Evolutionary conservation across 2,329 filamentous ascomycete genomes (phyloP).

Genomic region (Botrytis cinerea): DNA sequence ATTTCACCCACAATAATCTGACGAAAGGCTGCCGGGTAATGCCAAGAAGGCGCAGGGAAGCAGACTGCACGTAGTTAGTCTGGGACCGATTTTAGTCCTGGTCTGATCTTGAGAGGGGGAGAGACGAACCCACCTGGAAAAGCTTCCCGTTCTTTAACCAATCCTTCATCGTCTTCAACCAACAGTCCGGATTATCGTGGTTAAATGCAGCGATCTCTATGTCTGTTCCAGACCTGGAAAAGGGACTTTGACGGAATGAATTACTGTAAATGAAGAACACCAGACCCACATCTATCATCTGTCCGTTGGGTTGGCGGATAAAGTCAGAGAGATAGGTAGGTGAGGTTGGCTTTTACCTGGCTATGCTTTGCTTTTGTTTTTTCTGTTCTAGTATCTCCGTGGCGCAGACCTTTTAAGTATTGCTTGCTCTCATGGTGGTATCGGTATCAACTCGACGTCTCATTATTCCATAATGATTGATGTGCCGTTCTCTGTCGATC

Average conservation of each 20-base stretch:
- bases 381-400: not conserved
- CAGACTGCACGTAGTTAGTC: constrained; percentile 1
- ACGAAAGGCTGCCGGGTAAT: not conserved
- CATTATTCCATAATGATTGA: constrained; percentile 7
- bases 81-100: not conserved
- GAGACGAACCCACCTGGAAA: not conserved
- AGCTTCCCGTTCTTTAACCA: not conserved
- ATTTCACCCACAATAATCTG: not conserved
- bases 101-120: not conserved
- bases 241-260: not conserved
- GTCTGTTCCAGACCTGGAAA: not conserved
- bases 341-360: not conserved
- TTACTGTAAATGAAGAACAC: not conserved
- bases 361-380: not conserved
- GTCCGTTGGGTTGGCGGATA: not conserved
- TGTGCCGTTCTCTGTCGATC: not conserved
- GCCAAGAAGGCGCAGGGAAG: not conserved
- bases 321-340: not conserved
- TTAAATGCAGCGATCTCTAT: not conserved
- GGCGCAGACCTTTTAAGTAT: constrained; percentile 8
- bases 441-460: not conserved
- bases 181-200: not conserved
- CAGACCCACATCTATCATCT: constrained; percentile 6
- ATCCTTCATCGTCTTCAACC: constrained; percentile 5
- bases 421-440: not conserved